These are phyloP conservation scores for Dothideomycetidae sp. DNA, from an alignment of 2,329 filamentous ascomycete species.

Conservation along the genomic window DNA sequence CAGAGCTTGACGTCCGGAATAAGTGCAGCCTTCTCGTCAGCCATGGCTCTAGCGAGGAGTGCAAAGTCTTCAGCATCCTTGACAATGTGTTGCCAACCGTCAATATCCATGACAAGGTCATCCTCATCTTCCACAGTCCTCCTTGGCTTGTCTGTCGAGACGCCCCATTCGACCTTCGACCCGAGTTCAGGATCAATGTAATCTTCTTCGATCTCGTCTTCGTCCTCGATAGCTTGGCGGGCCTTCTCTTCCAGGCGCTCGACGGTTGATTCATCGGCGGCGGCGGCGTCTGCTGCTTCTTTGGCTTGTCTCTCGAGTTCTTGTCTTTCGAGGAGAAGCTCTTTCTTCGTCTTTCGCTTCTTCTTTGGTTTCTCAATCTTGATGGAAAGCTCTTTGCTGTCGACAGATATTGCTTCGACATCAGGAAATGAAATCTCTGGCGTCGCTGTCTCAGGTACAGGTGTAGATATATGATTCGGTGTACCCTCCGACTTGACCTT, in stretches of 20 bases:
- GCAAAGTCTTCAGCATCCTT: conserved; percentile 55
- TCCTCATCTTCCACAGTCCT: conserved; percentile 54
- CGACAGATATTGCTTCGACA: conserved; percentile 5
- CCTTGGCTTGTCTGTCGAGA: conserved; percentile 44
- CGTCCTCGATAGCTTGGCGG: conserved; percentile 33
- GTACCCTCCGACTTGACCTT: conserved; percentile 44
- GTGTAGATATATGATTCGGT: conserved; percentile 14
- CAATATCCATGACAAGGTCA: conserved; percentile 49
- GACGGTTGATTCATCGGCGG: conserved; percentile 22
- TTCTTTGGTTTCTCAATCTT: conserved; percentile 33
- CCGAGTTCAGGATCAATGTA: conserved; percentile 24
- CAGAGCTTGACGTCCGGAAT: conserved; percentile 47
- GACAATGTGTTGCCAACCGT: conserved; percentile 54
- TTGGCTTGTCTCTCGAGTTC: conserved; percentile 35
- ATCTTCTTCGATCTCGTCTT: conserved; percentile 34
- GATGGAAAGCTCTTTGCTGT: conserved; percentile 15
- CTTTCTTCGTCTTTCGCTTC: conserved; percentile 63
- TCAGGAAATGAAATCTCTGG: conserved; percentile 4
- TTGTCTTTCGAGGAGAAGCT: conserved; percentile 54
- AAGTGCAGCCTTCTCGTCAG: conserved; percentile 31
- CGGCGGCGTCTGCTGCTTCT: conserved; percentile 17
- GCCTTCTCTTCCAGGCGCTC: conserved; percentile 23
- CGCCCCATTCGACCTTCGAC: conserved; percentile 44
- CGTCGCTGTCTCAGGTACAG: conserved; percentile 11
- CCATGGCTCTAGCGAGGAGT: conserved; percentile 40